These are phyloP conservation scores for Albatrellus ellisii DNA, from an alignment of 768 basidiomycete species.

Conservation along the genomic window DNA sequence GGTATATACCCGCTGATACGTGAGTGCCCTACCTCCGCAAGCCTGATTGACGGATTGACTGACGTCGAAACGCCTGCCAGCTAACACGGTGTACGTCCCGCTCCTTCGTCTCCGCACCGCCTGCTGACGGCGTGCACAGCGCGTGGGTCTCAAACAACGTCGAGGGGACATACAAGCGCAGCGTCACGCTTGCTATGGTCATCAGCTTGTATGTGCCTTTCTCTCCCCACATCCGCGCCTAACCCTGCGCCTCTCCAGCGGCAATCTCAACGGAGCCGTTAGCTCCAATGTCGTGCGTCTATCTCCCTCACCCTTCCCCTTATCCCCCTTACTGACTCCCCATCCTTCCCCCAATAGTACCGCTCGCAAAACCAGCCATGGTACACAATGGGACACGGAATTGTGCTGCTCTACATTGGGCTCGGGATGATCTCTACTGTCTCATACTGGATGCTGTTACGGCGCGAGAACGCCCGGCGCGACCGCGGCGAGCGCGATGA, in stretches of 20 bases:
- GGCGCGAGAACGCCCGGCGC: conserved; percentile 48
- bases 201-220: conserved; percentile 39
- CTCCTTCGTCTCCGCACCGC: no score
- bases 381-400: conserved; percentile 48
- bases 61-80: conserved; percentile 20
- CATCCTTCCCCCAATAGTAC: conserved; percentile 33
- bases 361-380: conserved; percentile 52
- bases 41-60: background rate
- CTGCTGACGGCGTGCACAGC: conserved; percentile 16
- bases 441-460: conserved; percentile 29
- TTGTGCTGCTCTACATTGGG: conserved; percentile 62
- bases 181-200: conserved; percentile 56
- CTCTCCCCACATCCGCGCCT: background rate
- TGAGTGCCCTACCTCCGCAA: conserved; percentile 23
- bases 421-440: conserved; percentile 41
- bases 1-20: conserved; percentile 68
- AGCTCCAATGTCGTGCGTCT: conserved; percentile 59
- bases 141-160: conserved; percentile 57
- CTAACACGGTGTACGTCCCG: conserved; percentile 40
- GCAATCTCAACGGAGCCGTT: conserved; percentile 70
- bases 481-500: conserved; percentile 61
- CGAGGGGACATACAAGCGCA: conserved; percentile 67
- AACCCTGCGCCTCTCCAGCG: conserved; percentile 23
- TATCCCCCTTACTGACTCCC: background rate
- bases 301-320: background rate